A percentile compares a stretch with the other conserved stretches of the same genome.
These are phyloP conservation scores for Corylus heterophylla DNA, from an alignment of 306 rosid genomes.

Conservation along the genomic window DNA sequence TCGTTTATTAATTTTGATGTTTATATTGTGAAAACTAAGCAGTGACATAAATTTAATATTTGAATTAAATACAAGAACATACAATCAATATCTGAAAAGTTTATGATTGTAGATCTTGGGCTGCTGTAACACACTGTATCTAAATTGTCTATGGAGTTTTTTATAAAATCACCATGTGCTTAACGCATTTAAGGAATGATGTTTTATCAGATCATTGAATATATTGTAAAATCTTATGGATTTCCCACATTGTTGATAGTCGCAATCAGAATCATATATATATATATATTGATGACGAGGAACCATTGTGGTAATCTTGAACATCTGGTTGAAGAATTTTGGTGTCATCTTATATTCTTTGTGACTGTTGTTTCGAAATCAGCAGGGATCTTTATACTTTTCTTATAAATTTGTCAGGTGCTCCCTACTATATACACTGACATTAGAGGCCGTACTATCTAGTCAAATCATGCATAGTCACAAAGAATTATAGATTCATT, in stretches of 20 bases:
- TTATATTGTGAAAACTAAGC: background rate
- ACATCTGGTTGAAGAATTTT: background rate
- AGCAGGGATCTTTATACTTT: background rate
- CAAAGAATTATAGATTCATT: too few species aligned
- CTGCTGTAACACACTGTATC: background rate
- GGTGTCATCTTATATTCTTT: background rate
- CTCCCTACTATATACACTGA: conserved; percentile 78
- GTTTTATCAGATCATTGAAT: background rate
- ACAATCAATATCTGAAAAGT: background rate
- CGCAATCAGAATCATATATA: background rate
- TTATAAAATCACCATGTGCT: background rate
- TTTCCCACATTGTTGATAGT: background rate
- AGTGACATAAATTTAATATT: background rate
- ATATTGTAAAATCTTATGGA: background rate
- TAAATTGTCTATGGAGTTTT: background rate
- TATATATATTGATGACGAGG: background rate
- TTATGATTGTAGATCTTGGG: background rate
- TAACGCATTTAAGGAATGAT: background rate
- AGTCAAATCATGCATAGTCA: conserved; percentile 70
- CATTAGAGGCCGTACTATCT: conserved; percentile 59
- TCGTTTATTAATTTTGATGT: background rate
- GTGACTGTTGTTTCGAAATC: background rate
- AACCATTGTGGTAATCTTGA: background rate
- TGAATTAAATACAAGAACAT: background rate
- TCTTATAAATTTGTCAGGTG: conserved; percentile 51